Conservation (phyloP, 805 yeast genomes). For the Yamadazyma philogaea region DNA sequence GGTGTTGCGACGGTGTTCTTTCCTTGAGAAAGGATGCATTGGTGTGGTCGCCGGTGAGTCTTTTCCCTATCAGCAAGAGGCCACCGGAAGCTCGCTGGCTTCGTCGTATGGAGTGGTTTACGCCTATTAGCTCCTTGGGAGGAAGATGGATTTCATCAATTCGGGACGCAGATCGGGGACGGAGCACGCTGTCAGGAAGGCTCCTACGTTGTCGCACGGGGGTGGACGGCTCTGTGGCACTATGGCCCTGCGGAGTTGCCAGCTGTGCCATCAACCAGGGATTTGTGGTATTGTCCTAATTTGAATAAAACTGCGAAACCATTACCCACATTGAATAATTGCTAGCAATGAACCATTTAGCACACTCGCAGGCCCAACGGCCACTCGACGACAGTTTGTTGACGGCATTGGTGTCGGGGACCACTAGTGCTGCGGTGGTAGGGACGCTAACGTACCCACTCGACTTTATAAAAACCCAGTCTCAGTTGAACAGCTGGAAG, state of each 20-base stretch:
- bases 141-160: slow-evolving; percentile 10
- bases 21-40: background rate
- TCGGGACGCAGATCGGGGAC: slow-evolving; percentile 11
- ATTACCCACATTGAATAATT: too few relatives aligned
- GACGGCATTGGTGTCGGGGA: slow-evolving; percentile 59
- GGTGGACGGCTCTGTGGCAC: slow-evolving; percentile 20
- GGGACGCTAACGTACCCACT: slow-evolving; percentile 68
- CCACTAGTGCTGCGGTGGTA: slow-evolving; percentile 60
- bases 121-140: slow-evolving; percentile 3
- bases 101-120: slow-evolving; percentile 1
- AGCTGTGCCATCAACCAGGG: background rate
- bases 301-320: background rate
- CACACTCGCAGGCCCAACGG: background rate
- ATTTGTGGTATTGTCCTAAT: background rate
- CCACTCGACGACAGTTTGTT: slow-evolving; percentile 36
- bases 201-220: slow-evolving; percentile 12
- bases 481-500: slow-evolving; percentile 49
- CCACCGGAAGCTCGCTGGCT: background rate
- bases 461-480: slow-evolving; percentile 63
- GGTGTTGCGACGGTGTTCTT: background rate
- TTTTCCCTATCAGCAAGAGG: background rate
- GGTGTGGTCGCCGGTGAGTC: background rate
- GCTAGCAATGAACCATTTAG: slow-evolving; percentile 7
- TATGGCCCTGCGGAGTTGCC: background rate
- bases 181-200: background rate